phyloP scores from a whole-genome alignment of 148 eudicot genomes.

The Pouteria glomerata region DNA sequence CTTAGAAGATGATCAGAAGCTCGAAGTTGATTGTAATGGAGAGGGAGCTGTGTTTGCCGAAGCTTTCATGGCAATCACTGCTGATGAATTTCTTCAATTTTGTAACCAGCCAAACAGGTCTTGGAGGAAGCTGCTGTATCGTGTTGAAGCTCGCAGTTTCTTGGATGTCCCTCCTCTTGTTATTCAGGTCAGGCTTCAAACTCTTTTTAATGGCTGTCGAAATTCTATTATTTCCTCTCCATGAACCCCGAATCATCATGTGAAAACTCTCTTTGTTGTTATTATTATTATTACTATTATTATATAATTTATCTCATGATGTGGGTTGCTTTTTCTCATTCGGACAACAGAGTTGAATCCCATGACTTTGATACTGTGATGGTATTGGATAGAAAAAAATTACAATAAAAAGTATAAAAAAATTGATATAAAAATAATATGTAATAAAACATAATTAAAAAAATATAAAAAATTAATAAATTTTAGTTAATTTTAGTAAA shows the following conservation, averaged over 20 bases:
- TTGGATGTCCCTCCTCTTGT: conserved; percentile 86
- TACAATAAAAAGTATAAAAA: too few relatives aligned
- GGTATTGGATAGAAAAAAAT: too few relatives aligned
- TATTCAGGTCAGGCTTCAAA: conserved; percentile 53
- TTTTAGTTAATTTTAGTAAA: too few relatives aligned
- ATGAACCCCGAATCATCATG: background rate
- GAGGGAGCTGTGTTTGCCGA: conserved; percentile 86
- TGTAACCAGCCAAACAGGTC: conserved; percentile 57
- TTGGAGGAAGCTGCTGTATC: conserved; percentile 72
- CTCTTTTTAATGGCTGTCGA: background rate
- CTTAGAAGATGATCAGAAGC: conserved; percentile 40
- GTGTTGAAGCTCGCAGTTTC: conserved; percentile 57
- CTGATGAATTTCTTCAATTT: conserved; percentile 45
- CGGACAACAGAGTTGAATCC: background rate
- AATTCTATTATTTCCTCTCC: conserved; percentile 3
- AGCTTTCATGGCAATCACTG: conserved; percentile 56
- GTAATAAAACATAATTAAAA: too few relatives aligned
- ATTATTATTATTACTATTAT: background rate
- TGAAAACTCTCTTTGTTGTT: background rate
- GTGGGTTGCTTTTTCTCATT: background rate
- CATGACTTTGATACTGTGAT: too few relatives aligned
- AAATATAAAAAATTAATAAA: too few relatives aligned
- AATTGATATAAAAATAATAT: too few relatives aligned
- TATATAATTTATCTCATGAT: background rate
- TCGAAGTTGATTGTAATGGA: conserved; percentile 83